These are phyloP conservation scores for Exophiala calicioides DNA, from an alignment of 2,329 filamentous ascomycete species.

Conservation along the genomic window DNA sequence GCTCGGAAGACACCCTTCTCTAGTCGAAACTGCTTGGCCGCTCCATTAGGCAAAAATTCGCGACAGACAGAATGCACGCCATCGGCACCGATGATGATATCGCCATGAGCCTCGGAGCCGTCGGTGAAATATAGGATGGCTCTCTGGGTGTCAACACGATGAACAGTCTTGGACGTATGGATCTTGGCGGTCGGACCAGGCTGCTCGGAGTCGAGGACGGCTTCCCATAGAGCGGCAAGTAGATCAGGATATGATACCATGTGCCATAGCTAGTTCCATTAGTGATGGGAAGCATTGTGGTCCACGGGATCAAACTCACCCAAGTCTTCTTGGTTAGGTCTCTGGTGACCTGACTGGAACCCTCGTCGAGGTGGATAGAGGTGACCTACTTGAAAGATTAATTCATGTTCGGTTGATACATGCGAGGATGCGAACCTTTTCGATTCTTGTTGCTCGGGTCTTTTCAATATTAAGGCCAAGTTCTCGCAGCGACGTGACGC, in stretches of 20 bases:
- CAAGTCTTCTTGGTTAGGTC: conserved; percentile 9
- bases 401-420: too few relatives aligned
- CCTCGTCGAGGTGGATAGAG: too few relatives aligned
- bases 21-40: conserved; percentile 22
- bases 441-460: conserved; percentile 11
- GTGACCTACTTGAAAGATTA: too few relatives aligned
- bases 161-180: conserved; percentile 1
- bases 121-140: conserved; percentile 50
- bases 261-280: conserved; percentile 12
- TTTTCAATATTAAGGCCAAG: conserved; percentile 7
- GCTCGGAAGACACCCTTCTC: conserved; percentile 56
- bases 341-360: neutral
- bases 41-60: conserved; percentile 34
- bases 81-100: conserved; percentile 57
- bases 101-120: conserved; percentile 45
- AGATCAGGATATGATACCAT: conserved; percentile 18
- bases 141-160: conserved; percentile 34
- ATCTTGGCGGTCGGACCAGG: conserved; percentile 8
- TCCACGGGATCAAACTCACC: conserved; percentile 1
- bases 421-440: conserved; percentile 8
- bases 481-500: conserved; percentile 1
- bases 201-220: conserved; percentile 1
- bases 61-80: conserved; percentile 47
- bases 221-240: conserved; percentile 5
- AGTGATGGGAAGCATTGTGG: neutral